Evolutionary conservation across 768 basidiomycete genomes (phyloP), one percentile per base, ranked within the genome.

Genomic region (Mycena galopus): DNA sequence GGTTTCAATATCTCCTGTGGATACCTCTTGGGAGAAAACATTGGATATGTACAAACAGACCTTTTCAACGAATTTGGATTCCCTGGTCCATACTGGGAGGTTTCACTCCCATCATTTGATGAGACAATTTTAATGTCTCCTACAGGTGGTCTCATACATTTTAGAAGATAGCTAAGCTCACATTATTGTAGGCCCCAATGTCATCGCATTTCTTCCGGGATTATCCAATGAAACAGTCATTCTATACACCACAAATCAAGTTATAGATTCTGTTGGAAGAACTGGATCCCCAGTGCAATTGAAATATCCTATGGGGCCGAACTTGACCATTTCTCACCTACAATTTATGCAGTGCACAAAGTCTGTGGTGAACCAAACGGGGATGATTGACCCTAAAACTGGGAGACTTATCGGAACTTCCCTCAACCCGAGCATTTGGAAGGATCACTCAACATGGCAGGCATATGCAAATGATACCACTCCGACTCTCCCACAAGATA

Each of bases 1-100:
- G 51, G 51, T 53, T 53, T 53, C 51, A 53, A 53, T 53, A 53
- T 53, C 51, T 53, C 51, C 51, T 53, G 51, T 53, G 51, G 51
- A 16, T 53, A 53, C 51, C 51, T 53, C 51, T 27, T 14, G 23
- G 51, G 51, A 53, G 51, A 53, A 53, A 53, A 53, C 51, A 53
- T 29, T 50, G n/a, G 21, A 50, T 50, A 50, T 50, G n/a, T 50
- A n/a, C 47, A 50, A 50, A 50, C 47, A 50, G 47, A 50, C 3
- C n/a, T 23, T n/a, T 23, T 23, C 8, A 19, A 44, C 6, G 42
- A 44, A 44, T 44, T 44, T 44, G 42, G 4, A 44, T 19, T 44
- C 42, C 42, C 42, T 12, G 47, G 47, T 53, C 23, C 51, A 25
- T 53, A 25, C 51, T 53, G 51, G 51, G 51, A 53, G 25, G 29